Evolutionary conservation across 2,329 filamentous ascomycete genomes (phyloP).

Genomic region (Didymella pinodella): DNA sequence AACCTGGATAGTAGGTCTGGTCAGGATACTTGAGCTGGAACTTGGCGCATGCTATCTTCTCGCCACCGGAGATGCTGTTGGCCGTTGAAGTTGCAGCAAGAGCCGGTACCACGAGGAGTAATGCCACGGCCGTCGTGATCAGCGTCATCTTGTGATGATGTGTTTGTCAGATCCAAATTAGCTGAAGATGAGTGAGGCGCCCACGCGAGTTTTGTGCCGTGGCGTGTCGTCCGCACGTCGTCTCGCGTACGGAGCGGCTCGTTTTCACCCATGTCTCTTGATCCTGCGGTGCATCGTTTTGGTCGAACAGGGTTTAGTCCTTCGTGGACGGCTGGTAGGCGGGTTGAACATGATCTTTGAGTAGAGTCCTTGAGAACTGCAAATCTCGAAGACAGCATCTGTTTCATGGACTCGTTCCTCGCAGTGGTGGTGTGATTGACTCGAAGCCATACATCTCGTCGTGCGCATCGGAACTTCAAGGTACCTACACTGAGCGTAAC

Average conservation of each 20-base stretch:
- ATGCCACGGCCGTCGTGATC: neutral
- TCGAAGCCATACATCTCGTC: neutral
- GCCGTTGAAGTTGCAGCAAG: neutral
- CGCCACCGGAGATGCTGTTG: conserved; percentile 5
- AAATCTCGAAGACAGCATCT: neutral
- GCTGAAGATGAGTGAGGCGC: neutral
- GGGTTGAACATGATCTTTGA: neutral
- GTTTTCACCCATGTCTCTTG: conserved; percentile 5
- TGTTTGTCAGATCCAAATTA: neutral
- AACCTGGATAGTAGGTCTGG: conserved; percentile 16
- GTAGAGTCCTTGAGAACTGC: neutral
- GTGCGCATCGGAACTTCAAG: neutral
- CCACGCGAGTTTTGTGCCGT: neutral
- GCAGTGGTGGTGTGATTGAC: neutral
- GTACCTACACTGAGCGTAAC: too few relatives aligned
- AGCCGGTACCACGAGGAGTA: neutral
- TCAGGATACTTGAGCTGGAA: conserved; percentile 12
- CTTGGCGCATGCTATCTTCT: conserved; percentile 9
- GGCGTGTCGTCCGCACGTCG: neutral
- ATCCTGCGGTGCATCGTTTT: conserved; percentile 3
- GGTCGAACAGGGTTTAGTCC: conserved; percentile 1
- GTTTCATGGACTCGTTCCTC: neutral
- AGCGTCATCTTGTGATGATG: neutral
- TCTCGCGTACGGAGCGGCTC: neutral
- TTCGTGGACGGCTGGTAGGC: neutral